Evolutionary conservation across 2,329 filamentous ascomycete species (phyloP), one percentile per base, ranked within the genome.

Genomic region (Fusarium kyushuense): DNA sequence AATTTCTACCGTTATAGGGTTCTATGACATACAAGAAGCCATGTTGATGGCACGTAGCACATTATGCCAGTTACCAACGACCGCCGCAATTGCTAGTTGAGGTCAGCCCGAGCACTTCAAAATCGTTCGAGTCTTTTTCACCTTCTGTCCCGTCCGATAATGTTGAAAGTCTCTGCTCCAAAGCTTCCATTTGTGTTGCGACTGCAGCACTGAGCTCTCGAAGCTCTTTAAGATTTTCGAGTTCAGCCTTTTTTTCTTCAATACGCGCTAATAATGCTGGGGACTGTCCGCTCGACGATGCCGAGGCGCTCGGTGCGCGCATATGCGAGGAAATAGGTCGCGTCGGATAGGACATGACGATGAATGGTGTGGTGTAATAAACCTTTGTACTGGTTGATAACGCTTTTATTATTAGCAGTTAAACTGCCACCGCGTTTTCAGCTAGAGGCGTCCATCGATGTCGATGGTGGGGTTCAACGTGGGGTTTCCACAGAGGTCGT

Each of bases 1-100:
- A 25, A 21, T 8, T 4, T 29, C 5, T 14, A 11, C 23, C 16
- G 35, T 8, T 8, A 4, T n/a, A 25, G 19, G 14, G 10, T 27
- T n/a, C 8, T 13, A 43, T 57, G 29, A 81, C 88, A 75, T 84
- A 94, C 92, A 86, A 63, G 91, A 94, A 65, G 93, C 93, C 91
- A 96, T 94, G 75, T 91, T 91, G 75, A 96, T 94, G 41, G 92
- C 92, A 69, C 91, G 86, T 63, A 96, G 84, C 68, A 96, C 92
- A 72, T 93, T 94, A 78, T 94, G 91, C 93, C 93, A 96, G 77
- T 96, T 96, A 54, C 90, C 87, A 76, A 96, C 83, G 23, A 96
- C 92, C n/a, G 90, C 87, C 38, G 93, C 92, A 74, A 96, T 93
- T 63, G 91, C 92, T 93, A 66, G 70, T 36, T 52, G 56, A 62